phyloP scores from a whole-genome alignment of 176 grass and related monocot species.

The Juncus effusus region DNA sequence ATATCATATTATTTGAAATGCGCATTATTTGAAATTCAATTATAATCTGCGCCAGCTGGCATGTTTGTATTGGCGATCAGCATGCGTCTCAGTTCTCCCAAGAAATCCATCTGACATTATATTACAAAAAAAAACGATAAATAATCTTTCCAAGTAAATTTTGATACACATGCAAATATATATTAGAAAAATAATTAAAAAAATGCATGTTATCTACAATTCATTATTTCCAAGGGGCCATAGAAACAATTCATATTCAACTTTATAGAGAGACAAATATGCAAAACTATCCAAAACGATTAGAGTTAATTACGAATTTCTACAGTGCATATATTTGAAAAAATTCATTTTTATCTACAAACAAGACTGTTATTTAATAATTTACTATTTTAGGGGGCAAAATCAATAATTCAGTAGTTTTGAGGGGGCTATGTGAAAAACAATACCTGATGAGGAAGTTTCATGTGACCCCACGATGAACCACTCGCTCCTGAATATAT shows the following conservation, averaged over 20 bases:
- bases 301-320: too few relatives aligned
- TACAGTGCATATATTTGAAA: too few relatives aligned
- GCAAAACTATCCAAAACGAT: too few relatives aligned
- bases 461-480: constrained; percentile 42
- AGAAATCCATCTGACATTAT: constrained; percentile 38
- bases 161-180: neutral
- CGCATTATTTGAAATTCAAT: too few relatives aligned
- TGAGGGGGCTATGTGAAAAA: neutral
- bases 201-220: neutral
- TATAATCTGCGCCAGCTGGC: constrained; percentile 10
- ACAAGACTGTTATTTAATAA: too few relatives aligned
- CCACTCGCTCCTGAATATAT: constrained; percentile 36
- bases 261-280: too few relatives aligned
- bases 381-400: neutral
- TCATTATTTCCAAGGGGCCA: neutral
- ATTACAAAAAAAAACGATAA: constrained; percentile 11
- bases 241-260: neutral
- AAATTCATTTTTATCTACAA: too few relatives aligned
- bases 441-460: constrained; percentile 40
- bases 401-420: neutral
- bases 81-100: constrained; percentile 22
- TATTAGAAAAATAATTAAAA: neutral
- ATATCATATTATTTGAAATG: too few relatives aligned
- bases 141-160: neutral
- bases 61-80: constrained; percentile 16